Evolutionary conservation across 495 filamentous ascomycete genomes (phyloP).

Genomic region (Penicillium subrubescens): DNA sequence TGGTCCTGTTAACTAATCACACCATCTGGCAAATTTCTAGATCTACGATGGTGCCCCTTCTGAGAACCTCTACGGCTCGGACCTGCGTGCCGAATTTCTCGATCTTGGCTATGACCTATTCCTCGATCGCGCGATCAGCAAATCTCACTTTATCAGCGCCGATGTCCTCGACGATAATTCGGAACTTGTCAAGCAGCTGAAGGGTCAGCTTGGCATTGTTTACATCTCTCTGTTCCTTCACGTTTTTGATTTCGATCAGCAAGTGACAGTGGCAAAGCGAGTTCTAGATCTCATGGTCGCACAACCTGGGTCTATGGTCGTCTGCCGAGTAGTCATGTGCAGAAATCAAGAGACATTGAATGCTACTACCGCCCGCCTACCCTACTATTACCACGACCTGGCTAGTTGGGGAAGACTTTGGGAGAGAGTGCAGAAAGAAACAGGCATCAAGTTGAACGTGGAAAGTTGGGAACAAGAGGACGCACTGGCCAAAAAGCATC

Average conservation of each 20-base stretch:
- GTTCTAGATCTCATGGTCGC: slow-evolving; percentile 12
- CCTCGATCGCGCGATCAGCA: not conserved
- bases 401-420: slow-evolving; percentile 45
- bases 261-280: not conserved
- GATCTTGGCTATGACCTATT: not conserved
- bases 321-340: slow-evolving; percentile 45
- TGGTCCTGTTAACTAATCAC: not conserved
- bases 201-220: not conserved
- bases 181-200: not conserved
- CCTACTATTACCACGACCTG: slow-evolving; percentile 42
- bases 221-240: not conserved
- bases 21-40: not conserved
- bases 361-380: slow-evolving; percentile 16
- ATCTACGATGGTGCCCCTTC: not conserved
- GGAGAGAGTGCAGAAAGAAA: slow-evolving; percentile 45
- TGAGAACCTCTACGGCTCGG: not conserved
- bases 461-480: slow-evolving; percentile 20
- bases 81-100: not conserved
- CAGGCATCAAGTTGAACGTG: slow-evolving; percentile 37
- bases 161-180: not conserved
- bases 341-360: slow-evolving; percentile 18
- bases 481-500: slow-evolving; percentile 10
- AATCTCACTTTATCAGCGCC: not conserved
- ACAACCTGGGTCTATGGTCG: slow-evolving; percentile 36
- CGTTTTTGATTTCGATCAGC: not conserved